phyloP scores from a whole-genome alignment of 2,329 filamentous ascomycete species.

The Grosmannia penicillata region DNA sequence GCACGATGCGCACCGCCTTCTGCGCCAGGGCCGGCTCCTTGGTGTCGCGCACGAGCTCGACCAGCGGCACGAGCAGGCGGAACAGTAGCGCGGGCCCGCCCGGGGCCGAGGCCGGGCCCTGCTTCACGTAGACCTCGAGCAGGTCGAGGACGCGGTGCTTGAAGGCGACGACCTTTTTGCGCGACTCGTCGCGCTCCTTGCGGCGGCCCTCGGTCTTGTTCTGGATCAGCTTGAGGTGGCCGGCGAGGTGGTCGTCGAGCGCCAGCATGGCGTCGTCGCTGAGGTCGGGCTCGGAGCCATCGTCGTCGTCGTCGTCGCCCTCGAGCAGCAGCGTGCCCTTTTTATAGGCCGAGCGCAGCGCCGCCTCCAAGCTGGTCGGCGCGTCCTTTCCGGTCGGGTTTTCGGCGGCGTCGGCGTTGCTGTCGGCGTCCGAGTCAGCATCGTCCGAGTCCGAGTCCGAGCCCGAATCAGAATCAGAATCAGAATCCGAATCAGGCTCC shows the following conservation, averaged over 20 bases:
- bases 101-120: constrained; percentile 15
- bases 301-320: constrained; percentile 40
- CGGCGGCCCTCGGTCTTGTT: constrained; percentile 56
- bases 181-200: constrained; percentile 75
- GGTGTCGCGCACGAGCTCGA: constrained; percentile 64
- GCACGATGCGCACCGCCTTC: constrained; percentile 58
- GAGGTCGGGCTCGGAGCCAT: constrained; percentile 62
- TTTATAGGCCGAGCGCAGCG: constrained; percentile 51
- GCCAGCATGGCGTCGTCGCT: constrained; percentile 91
- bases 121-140: constrained; percentile 69
- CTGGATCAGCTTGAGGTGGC: constrained; percentile 64
- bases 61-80: constrained; percentile 57
- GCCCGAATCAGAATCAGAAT: constrained; percentile 6
- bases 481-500: no score
- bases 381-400: constrained; percentile 31
- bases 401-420: constrained; percentile 12
- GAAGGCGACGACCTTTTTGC: constrained; percentile 81
- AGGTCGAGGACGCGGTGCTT: constrained; percentile 88
- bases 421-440: constrained; percentile 24
- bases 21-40: constrained; percentile 59
- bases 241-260: constrained; percentile 67
- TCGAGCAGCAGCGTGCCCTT: constrained; percentile 45
- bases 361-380: constrained; percentile 42
- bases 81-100: constrained; percentile 37
- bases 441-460: constrained; percentile 11